A percentile compares a stretch with the other conserved stretches of the same genome.
Conservation (phyloP, 2,329 filamentous ascomycete species). For the Epichloe coenophiala region DNA sequence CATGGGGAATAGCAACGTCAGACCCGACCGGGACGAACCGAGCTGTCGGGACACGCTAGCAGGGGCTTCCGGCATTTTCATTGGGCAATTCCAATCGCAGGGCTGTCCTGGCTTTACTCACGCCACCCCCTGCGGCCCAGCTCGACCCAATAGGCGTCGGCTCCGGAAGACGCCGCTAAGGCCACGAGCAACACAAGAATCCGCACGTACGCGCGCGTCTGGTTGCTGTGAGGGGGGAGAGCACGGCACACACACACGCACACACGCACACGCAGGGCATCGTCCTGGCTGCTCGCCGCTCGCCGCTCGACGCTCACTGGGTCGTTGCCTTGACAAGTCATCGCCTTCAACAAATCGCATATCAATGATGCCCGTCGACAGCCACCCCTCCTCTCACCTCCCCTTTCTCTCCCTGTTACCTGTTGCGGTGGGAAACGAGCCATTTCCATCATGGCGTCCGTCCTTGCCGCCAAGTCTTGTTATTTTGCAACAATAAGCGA, state of each 20-base stretch:
- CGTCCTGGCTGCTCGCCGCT: too few relatives aligned
- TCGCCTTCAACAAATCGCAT: too few relatives aligned
- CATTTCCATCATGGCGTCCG: not conserved
- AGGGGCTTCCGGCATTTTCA: conserved; percentile 4
- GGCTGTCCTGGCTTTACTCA: not conserved
- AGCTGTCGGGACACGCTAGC: conserved; percentile 24
- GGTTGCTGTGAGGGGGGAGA: conserved; percentile 6
- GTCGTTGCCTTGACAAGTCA: too few relatives aligned
- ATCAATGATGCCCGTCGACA: not conserved
- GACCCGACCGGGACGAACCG: conserved; percentile 18
- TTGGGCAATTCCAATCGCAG: conserved; percentile 8
- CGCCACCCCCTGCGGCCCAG: conserved; percentile 7
- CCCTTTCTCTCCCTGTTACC: not conserved
- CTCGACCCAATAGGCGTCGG: conserved; percentile 14
- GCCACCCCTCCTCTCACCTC: not conserved
- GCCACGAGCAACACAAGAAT: conserved; percentile 8
- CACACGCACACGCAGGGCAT: too few relatives aligned
- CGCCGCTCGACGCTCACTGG: too few relatives aligned
- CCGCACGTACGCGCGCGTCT: conserved; percentile 19
- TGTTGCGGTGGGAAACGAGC: not conserved
- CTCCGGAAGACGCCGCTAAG: conserved; percentile 8
- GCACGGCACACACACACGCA: too few relatives aligned
- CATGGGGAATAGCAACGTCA: conserved; percentile 8
- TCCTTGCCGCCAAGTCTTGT: not conserved
- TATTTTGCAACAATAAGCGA: too few relatives aligned